Evolutionary conservation across 176 grass and related monocot species (phyloP).

Genomic region (Thalia dealbata): DNA sequence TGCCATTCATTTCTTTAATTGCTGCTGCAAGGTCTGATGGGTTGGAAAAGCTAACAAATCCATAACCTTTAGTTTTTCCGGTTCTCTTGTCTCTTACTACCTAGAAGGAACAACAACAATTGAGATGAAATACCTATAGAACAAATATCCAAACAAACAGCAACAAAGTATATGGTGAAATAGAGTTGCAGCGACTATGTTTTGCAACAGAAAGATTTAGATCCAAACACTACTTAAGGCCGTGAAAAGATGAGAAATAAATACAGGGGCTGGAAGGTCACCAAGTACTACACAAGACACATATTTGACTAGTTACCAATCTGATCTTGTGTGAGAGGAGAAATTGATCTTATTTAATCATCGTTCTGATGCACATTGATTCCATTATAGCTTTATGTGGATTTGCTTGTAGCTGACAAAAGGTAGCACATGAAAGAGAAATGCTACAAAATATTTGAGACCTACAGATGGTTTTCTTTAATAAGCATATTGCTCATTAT

Average conservation of each 20-base stretch:
- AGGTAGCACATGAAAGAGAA: too few species aligned
- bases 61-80: conserved; percentile 97
- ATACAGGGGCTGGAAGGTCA: neutral
- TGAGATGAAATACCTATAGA: too few species aligned
- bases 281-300: neutral
- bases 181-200: neutral
- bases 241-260: neutral
- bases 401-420: too few species aligned
- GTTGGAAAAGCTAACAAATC: conserved; percentile 95
- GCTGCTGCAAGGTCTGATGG: conserved; percentile 88
- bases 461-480: too few species aligned
- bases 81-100: conserved; percentile 94
- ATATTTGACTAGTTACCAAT: neutral
- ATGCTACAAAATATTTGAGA: too few species aligned
- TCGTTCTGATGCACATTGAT: too few species aligned
- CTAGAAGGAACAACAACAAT: conserved; percentile 29
- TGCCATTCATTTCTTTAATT: conserved; percentile 99
- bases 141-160: conserved; percentile 3
- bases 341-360: neutral
- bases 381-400: too few species aligned
- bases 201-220: neutral
- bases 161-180: too few species aligned
- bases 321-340: neutral
- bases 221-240: too few species aligned
- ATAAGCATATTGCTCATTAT: too few species aligned